phyloP scores from a whole-genome alignment of 129 eudicot genomes.

The Daucus carota region DNA sequence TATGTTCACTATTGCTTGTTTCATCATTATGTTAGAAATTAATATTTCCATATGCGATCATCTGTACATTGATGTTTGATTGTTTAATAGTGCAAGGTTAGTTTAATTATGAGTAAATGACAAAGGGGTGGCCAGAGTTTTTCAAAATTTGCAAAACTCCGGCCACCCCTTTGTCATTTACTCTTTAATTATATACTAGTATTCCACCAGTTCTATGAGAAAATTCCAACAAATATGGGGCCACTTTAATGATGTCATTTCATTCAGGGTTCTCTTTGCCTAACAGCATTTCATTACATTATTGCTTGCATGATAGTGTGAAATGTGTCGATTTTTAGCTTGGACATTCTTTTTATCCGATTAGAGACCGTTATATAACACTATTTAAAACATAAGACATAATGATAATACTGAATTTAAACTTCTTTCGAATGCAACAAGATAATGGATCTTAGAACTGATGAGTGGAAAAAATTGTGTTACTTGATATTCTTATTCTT shows the following conservation, averaged over 20 bases:
- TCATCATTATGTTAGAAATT: no score
- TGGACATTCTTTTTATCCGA: background rate
- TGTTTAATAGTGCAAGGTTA: background rate
- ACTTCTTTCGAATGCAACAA: background rate
- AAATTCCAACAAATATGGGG: conserved; percentile 55
- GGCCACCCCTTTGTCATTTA: no score
- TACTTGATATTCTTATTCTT: background rate
- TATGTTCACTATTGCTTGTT: background rate
- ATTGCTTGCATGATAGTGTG: background rate
- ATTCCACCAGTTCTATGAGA: conserved; percentile 40
- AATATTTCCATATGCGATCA: no score
- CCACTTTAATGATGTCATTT: conserved; percentile 65
- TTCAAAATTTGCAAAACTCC: no score
- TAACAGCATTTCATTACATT: background rate
- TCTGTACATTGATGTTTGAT: no score
- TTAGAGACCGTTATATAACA: background rate
- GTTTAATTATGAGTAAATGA: background rate
- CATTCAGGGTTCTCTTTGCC: conserved; percentile 24
- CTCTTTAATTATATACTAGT: no score
- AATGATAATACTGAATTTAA: background rate
- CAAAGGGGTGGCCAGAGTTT: no score
- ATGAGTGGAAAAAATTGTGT: background rate
- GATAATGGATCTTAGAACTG: background rate
- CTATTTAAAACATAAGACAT: background rate
- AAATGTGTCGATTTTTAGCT: background rate